phyloP scores from a whole-genome alignment of 352 stramenopile species.

The Phytopythium ostracodes region DNA sequence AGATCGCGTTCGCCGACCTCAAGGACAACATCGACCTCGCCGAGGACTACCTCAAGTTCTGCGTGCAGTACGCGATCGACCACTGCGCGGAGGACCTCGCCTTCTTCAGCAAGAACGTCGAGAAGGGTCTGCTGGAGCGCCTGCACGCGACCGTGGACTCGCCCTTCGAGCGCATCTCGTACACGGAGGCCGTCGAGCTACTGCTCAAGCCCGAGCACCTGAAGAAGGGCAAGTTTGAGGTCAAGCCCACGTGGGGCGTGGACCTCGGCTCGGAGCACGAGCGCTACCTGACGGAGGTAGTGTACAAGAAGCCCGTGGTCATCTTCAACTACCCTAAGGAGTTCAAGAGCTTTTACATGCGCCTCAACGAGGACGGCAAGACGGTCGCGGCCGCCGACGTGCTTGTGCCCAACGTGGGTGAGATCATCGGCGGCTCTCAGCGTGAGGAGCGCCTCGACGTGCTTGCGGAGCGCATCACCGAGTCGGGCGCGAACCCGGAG shows the following conservation, averaged over 20 bases:
- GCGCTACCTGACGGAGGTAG: slow-evolving; percentile 92
- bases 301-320: slow-evolving; percentile 91
- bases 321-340: slow-evolving; percentile 98
- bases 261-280: slow-evolving; percentile 98
- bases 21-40: slow-evolving; percentile 94
- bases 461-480: slow-evolving; percentile 68
- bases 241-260: slow-evolving; percentile 91
- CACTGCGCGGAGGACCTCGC: slow-evolving; percentile 90
- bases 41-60: slow-evolving; percentile 96
- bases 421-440: slow-evolving; percentile 98
- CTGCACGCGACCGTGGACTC: slow-evolving; percentile 41
- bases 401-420: slow-evolving; percentile 94
- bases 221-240: slow-evolving; percentile 86
- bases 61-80: slow-evolving; percentile 90
- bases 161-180: slow-evolving; percentile 85
- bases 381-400: slow-evolving; percentile 98
- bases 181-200: slow-evolving; percentile 93
- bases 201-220: slow-evolving; percentile 83
- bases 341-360: slow-evolving; percentile 99
- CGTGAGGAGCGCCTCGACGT: slow-evolving; percentile 94
- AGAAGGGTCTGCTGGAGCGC: slow-evolving; percentile 85
- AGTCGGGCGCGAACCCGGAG: slow-evolving; percentile 72
- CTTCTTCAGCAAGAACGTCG: slow-evolving; percentile 93
- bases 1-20: slow-evolving; percentile 89
- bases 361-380: slow-evolving; percentile 95